A percentile compares a stretch with the other conserved stretches of the same genome.
Conservation (phyloP, 192 early-diverging fungal genomes). For the Irineochytrium annulatum region DNA sequence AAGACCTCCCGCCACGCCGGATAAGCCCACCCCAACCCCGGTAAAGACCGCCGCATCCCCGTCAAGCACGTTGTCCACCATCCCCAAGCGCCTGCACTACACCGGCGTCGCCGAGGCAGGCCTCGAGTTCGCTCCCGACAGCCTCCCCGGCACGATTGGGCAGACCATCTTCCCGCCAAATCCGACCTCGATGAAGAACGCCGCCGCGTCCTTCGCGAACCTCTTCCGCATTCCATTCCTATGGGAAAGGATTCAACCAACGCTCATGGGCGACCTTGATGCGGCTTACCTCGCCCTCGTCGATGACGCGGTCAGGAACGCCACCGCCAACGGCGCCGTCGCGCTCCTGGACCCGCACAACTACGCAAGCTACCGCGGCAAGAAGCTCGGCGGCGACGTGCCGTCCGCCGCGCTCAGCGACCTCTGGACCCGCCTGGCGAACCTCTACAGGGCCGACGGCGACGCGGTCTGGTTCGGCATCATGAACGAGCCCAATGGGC, state of each 20-base stretch:
- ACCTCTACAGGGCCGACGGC: slow-evolving; percentile 12
- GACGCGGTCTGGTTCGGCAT: too few species aligned
- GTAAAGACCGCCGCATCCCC: too few species aligned
- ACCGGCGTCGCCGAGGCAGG: neutral
- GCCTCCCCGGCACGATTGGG: neutral
- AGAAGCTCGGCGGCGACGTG: slow-evolving; percentile 8
- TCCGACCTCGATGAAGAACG: neutral
- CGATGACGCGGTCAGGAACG: slow-evolving; percentile 6
- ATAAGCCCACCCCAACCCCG: too few species aligned
- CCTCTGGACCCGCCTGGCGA: slow-evolving; percentile 17
- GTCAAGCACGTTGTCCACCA: too few species aligned
- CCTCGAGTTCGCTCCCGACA: slow-evolving; percentile 1
- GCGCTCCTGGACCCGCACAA: slow-evolving; percentile 24
- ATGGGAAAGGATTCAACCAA: slow-evolving; percentile 23
- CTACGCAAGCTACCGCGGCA: slow-evolving; percentile 17
- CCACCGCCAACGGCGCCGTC: slow-evolving; percentile 9
- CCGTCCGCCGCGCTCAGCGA: slow-evolving; percentile 8
- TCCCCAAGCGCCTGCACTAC: slow-evolving; percentile 4
- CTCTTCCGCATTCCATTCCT: slow-evolving; percentile 22
- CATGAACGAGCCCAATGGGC: slow-evolving; percentile 25
- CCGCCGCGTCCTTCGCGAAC: neutral
- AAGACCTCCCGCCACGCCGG: too few species aligned
- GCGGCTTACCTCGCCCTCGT: slow-evolving; percentile 4
- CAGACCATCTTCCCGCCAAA: neutral
- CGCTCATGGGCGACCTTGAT: slow-evolving; percentile 10